phyloP scores from a whole-genome alignment of 352 stramenopile genomes.

The Phytophthora hibernalis region DNA sequence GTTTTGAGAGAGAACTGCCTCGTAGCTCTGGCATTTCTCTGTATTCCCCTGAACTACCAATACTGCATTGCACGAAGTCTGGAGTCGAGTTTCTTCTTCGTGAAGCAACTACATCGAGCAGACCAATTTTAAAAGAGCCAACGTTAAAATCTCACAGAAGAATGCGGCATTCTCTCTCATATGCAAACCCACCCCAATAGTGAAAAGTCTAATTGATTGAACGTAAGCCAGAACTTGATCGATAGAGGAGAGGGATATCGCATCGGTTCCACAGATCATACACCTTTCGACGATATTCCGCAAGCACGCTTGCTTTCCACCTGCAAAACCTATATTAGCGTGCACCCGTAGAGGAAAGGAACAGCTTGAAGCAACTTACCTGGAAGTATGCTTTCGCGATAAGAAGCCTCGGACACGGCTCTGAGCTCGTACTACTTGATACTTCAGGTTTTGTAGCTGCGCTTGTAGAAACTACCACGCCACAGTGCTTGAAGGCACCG shows the following conservation, averaged over 20 bases:
- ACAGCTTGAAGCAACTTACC: constrained; percentile 30
- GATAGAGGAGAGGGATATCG: constrained; percentile 70
- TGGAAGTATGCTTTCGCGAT: constrained; percentile 65
- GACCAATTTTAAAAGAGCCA: neutral
- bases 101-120: constrained; percentile 55
- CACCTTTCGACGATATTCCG: constrained; percentile 59
- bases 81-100: constrained; percentile 61
- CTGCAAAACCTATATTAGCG: constrained; percentile 27
- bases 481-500: constrained; percentile 71
- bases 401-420: constrained; percentile 66
- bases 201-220: constrained; percentile 81
- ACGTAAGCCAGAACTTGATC: constrained; percentile 87
- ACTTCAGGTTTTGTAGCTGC: constrained; percentile 69
- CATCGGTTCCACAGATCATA: constrained; percentile 76
- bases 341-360: neutral
- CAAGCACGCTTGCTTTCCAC: constrained; percentile 71
- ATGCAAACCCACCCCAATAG: constrained; percentile 58
- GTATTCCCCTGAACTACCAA: constrained; percentile 4
- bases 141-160: neutral
- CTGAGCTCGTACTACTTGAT: constrained; percentile 69
- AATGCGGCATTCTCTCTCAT: neutral
- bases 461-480: constrained; percentile 69
- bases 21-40: constrained; percentile 7
- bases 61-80: constrained; percentile 16
- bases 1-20: constrained; percentile 3